Percentiles rank a stretch among this genome's conserved stretches.
Evolutionary conservation across 139 green algal genomes (phyloP).

Genomic region (Gonium pectorale): DNA sequence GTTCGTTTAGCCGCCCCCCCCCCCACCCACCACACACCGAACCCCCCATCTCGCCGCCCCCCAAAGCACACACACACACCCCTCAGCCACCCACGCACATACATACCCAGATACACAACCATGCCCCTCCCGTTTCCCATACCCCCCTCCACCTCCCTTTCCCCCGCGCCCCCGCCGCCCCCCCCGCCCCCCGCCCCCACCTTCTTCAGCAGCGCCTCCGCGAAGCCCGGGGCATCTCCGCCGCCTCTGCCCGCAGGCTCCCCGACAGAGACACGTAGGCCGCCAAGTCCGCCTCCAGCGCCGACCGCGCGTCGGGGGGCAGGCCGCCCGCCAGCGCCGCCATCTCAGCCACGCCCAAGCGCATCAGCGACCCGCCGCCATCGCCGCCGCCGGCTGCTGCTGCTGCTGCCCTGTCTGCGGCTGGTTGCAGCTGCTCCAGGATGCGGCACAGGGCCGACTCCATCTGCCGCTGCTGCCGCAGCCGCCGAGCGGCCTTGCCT

Average conservation of each 20-base stretch:
- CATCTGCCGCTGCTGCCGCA: constrained; percentile 47
- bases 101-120: too few species aligned
- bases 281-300: constrained; percentile 48
- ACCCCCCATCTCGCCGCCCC: too few species aligned
- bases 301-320: constrained; percentile 18
- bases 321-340: constrained; percentile 21
- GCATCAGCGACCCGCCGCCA: constrained; percentile 14
- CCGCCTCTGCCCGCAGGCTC: background rate
- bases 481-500: constrained; percentile 45
- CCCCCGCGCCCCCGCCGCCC: too few species aligned
- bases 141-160: too few species aligned
- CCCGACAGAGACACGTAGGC: constrained; percentile 24
- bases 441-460: constrained; percentile 48
- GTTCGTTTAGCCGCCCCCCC: too few species aligned
- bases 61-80: too few species aligned
- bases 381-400: background rate
- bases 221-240: constrained; percentile 48
- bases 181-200: background rate
- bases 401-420: constrained; percentile 33
- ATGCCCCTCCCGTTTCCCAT: background rate
- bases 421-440: constrained; percentile 54
- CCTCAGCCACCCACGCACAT: too few species aligned
- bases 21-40: too few species aligned
- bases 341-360: constrained; percentile 25
- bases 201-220: constrained; percentile 20